Percentiles rank a stretch among this genome's conserved stretches.
Conservation (phyloP, 1,284 basidiomycete species). For the Heterobasidion occidentale region DNA sequence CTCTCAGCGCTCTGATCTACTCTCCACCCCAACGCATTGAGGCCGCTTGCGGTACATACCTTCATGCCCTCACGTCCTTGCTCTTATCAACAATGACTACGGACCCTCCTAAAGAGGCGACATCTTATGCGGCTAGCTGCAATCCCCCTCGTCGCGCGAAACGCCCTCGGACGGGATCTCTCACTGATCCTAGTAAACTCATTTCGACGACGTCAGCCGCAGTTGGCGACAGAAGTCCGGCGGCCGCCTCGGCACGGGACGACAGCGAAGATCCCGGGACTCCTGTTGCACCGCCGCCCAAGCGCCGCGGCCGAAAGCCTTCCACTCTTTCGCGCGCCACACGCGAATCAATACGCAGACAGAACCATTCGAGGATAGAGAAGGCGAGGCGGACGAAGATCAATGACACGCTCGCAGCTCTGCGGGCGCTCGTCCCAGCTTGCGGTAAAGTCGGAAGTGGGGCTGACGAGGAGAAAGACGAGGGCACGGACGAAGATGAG, state of each 20-base stretch:
- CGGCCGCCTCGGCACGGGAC: background rate
- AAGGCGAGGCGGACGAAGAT: conserved; percentile 78
- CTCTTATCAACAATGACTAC: background rate
- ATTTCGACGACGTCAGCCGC: conserved; percentile 6
- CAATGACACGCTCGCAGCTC: conserved; percentile 65
- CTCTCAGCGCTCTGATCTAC: no score
- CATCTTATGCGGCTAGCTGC: conserved; percentile 37
- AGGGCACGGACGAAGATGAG: conserved; percentile 19
- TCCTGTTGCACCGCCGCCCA: conserved; percentile 18
- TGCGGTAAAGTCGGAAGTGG: conserved; percentile 31
- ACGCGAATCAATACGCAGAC: conserved; percentile 68
- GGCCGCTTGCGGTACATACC: no score
- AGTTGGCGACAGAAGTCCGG: background rate
- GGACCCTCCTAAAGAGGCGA: background rate
- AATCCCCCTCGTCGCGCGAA: conserved; percentile 56
- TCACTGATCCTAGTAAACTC: conserved; percentile 1
- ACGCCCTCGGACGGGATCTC: conserved; percentile 24
- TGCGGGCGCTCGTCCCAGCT: conserved; percentile 57
- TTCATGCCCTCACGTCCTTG: no score
- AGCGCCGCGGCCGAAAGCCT: conserved; percentile 63
- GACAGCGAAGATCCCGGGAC: conserved; percentile 20
- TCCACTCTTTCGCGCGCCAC: conserved; percentile 60
- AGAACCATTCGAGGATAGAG: conserved; percentile 80
- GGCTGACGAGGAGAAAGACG: conserved; percentile 21
- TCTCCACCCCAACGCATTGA: no score